Evolutionary conservation across 345 rosid species (phyloP), one percentile per base, ranked within the genome.

Genomic region (Eutrema japonicum): DNA sequence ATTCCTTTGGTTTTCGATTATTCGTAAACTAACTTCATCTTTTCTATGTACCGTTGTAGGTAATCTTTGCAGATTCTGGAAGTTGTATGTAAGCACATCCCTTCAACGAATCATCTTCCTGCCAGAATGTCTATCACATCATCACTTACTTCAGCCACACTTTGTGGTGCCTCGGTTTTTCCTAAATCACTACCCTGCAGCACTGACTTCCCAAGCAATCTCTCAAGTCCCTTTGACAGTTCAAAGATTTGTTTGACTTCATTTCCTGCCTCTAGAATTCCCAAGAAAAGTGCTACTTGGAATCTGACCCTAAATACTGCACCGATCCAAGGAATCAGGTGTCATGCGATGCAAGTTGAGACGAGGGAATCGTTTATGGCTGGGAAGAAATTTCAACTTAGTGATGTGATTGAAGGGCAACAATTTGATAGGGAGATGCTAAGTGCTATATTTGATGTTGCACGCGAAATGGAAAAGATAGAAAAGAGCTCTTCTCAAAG

Each of bases 361-460:
- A 74, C 74, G 1, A 7, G 26, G 14, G 70, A 77, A 16, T 36
- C 71, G 0, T 81, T 76, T 76, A 14, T 61, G 0, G 11, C 56
- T 0, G 93, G 88, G 66, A 85, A 81, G 16, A 94, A 80, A 73
- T 95, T 92, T 84, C 84, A 88, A 59, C 91, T 95, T 3, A 82
- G 82, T 37, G 94, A 92, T 77, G 93, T 90, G 55, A 90, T 95
- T 52, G 96, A 95, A 82, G 90, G 96, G n/a, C 88, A 92, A 47
- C 99, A 95, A 56, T 95, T 95, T 48, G 94, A 95, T 76, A 82
- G 92, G 52, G 90, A 88, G 73, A 87, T 80, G 78, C 86, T 95
- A 18, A 79, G 72, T 46, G 84, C 89, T 80, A 88, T 89, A 59
- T 95, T 95, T 46, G 88, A 87, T 55, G 98, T 89, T 70, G 96